Evolutionary conservation across 2,329 filamentous ascomycete genomes (phyloP).

Genomic region (Anthostomella pinea): DNA sequence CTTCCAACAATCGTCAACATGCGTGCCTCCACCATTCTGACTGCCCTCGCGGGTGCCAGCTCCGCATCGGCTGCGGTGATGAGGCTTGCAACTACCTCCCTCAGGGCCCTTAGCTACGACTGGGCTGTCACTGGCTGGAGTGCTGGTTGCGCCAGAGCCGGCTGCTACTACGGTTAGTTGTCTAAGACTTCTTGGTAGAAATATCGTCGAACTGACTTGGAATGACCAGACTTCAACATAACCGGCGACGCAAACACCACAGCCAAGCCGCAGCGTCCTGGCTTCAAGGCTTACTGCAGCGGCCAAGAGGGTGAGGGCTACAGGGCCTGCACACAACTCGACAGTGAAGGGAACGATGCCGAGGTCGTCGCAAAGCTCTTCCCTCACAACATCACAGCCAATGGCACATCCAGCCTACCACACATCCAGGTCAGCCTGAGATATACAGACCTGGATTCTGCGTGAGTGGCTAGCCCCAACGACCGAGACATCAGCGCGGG

Average conservation of each 20-base stretch:
- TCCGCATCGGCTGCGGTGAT: constrained; percentile 21
- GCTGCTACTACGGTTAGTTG: constrained; percentile 28
- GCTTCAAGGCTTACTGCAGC: constrained; percentile 32
- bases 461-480: constrained; percentile 19
- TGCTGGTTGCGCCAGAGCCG: constrained; percentile 12
- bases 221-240: constrained; percentile 29
- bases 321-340: constrained; percentile 22
- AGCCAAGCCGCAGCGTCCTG: constrained; percentile 24
- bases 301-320: constrained; percentile 29
- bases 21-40: constrained; percentile 24
- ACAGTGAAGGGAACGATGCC: constrained; percentile 20
- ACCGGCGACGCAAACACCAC: constrained; percentile 26
- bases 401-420: constrained; percentile 17
- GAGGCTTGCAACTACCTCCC: constrained; percentile 16
- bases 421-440: constrained; percentile 31
- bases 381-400: constrained; percentile 15
- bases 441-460: constrained; percentile 27
- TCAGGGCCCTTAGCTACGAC: constrained; percentile 16
- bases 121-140: constrained; percentile 30
- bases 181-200: constrained; percentile 17
- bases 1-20: constrained; percentile 26
- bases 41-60: constrained; percentile 20
- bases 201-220: neutral
- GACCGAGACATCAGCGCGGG: constrained; percentile 2
- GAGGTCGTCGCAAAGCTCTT: constrained; percentile 31